A percentile compares a stretch with the other conserved stretches of the same genome.
These are phyloP conservation scores for Trichosanthes truncata DNA, from an alignment of 306 rosid species.

Conservation along the genomic window DNA sequence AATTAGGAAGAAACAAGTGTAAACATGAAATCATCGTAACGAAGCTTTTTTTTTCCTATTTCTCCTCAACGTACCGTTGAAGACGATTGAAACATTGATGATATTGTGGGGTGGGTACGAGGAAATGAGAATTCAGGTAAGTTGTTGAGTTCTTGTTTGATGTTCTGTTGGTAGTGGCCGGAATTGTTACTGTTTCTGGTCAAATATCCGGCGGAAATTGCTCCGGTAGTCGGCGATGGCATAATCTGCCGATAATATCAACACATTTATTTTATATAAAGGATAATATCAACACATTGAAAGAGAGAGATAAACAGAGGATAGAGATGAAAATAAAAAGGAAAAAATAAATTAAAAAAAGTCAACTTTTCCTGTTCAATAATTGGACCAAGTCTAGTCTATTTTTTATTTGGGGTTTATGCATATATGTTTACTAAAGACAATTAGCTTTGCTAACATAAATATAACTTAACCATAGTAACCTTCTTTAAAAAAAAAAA, in stretches of 20 bases:
- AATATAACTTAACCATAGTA: no score
- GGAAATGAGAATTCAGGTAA: conserved; percentile 39
- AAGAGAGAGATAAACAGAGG: neutral
- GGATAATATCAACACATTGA: neutral
- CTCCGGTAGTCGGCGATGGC: conserved; percentile 71
- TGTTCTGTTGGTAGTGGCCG: conserved; percentile 25
- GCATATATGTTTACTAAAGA: neutral
- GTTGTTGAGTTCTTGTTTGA: conserved; percentile 43
- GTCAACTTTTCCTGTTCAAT: neutral
- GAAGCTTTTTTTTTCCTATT: no score
- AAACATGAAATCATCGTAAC: no score
- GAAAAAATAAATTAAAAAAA: neutral
- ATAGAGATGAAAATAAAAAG: neutral
- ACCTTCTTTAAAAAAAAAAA: no score
- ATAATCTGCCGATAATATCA: conserved; percentile 26
- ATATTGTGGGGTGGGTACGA: conserved; percentile 39
- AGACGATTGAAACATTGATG: conserved; percentile 43
- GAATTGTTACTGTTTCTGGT: conserved; percentile 30
- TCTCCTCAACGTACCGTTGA: neutral
- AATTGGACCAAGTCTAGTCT: neutral
- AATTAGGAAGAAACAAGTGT: no score
- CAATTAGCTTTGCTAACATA: no score
- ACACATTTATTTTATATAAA: neutral
- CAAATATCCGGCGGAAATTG: conserved; percentile 32
- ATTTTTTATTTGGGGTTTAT: neutral